Base-by-base conservation (phyloP, 148 eudicot species). In the Nepenthes mirabilis region DNA sequence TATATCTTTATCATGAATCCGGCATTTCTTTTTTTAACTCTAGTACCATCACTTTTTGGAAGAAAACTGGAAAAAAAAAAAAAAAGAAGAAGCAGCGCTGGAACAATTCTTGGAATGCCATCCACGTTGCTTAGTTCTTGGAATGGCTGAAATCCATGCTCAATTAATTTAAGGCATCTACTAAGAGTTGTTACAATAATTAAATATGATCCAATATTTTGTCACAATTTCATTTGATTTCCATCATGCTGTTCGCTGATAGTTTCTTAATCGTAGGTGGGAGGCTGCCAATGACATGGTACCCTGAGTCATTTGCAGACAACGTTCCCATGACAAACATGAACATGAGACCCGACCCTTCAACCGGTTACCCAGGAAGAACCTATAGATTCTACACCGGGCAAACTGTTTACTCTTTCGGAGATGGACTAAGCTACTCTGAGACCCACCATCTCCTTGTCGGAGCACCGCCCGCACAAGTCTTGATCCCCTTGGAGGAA, bases 251-350 rank as follows among this genome's bases (percentile, higher is more conserved):
- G 58, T 32, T 6, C 33, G 32, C 58, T 32, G 36, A 14, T 14
- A 14, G 33, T 6, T 35, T 2, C 43, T 55, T 56, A 1, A 8
- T 61, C 71, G 57, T 67, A 84, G 90, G 87, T 74, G 95, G 87
- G 72, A 74, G 88, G 57, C 79, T 87, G 6, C 95, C 95, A 9
- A 82, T 87, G 83, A 80, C 95, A 57, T 87, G 95, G 95, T 87
- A 87, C 47, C 95, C 90, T 10, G 82, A 84, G 67, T 71, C 87
- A 34, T 87, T 80, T 47, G 79, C 37, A 8, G 81, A 82, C 37
- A 82, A 77, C 37, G 83, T 87, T 10, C 70, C 75, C n/a, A 87
- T 87, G 95, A 84, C 85, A 14, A 70, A 87, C 74, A 87, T 87
- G 95, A 80, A 82, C 75, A 84, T 87, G 90, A 82, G 95, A 59